Evolutionary conservation across 495 filamentous ascomycete genomes (phyloP).

Genomic region (Talaromyces liani): DNA sequence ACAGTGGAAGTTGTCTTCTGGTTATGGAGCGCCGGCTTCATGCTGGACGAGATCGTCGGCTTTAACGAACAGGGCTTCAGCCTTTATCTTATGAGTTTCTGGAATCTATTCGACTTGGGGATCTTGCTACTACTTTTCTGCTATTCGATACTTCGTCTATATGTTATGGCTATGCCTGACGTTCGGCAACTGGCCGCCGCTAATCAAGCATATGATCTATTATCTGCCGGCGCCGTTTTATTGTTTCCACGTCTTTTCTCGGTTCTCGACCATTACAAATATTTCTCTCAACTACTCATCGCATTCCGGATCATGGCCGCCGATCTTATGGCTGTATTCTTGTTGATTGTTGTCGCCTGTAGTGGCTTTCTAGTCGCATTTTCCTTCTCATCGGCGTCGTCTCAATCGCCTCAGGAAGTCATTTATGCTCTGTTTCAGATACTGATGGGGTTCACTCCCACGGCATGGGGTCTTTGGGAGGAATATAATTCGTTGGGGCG

Average conservation of each 20-base stretch:
- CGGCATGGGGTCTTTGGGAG: constrained; percentile 66
- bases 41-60: constrained; percentile 90
- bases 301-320: constrained; percentile 89
- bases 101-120: constrained; percentile 90
- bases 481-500: constrained; percentile 73
- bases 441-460: constrained; percentile 78
- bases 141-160: constrained; percentile 82
- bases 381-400: constrained; percentile 65
- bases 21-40: constrained; percentile 95
- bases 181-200: constrained; percentile 53
- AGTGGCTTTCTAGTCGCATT: constrained; percentile 95
- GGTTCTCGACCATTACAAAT: constrained; percentile 84
- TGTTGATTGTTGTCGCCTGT: constrained; percentile 77
- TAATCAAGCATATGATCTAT: constrained; percentile 78
- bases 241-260: constrained; percentile 87
- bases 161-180: constrained; percentile 72
- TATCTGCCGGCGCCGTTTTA: constrained; percentile 82
- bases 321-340: constrained; percentile 74
- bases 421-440: constrained; percentile 89
- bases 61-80: constrained; percentile 93
- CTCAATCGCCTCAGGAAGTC: constrained; percentile 53
- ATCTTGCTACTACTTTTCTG: constrained; percentile 79
- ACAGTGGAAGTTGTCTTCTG: constrained; percentile 80
- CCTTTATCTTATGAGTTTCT: constrained; percentile 92
- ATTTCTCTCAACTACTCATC: constrained; percentile 90